Conservation (phyloP, 2,329 filamentous ascomycete species). For the Talaromyces marneffei region DNA sequence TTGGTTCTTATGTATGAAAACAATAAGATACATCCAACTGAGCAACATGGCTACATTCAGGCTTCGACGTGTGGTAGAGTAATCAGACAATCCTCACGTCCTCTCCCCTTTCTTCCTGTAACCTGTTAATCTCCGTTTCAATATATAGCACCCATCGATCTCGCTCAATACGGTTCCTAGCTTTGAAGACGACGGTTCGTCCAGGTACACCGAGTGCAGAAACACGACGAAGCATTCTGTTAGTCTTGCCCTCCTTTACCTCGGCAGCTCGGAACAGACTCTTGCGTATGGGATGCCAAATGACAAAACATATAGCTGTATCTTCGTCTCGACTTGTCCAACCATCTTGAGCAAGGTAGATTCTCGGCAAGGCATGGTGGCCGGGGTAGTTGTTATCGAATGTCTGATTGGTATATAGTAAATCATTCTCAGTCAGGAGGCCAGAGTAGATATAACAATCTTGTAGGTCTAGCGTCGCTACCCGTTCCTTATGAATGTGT, state of each 20-base stretch:
- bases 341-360: conserved; percentile 53
- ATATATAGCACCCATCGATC: conserved; percentile 64
- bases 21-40: neutral
- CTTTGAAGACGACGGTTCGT: conserved; percentile 60
- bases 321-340: conserved; percentile 61
- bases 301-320: conserved; percentile 61
- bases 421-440: conserved; percentile 55
- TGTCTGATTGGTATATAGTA: conserved; percentile 59
- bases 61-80: neutral
- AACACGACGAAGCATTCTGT: conserved; percentile 51
- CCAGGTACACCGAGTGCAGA: conserved; percentile 57
- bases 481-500: conserved; percentile 58
- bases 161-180: conserved; percentile 58
- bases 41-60: neutral
- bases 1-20: neutral
- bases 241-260: conserved; percentile 34
- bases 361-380: conserved; percentile 52
- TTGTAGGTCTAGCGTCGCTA: conserved; percentile 53
- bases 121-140: conserved; percentile 59
- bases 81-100: conserved; percentile 44
- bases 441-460: conserved; percentile 64
- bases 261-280: conserved; percentile 49
- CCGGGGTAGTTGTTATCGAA: conserved; percentile 59
- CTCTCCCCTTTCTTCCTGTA: conserved; percentile 43
- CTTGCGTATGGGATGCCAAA: conserved; percentile 57